Evolutionary conservation across 2,329 filamentous ascomycete genomes (phyloP).

Genomic region (Camillea tinctor): DNA sequence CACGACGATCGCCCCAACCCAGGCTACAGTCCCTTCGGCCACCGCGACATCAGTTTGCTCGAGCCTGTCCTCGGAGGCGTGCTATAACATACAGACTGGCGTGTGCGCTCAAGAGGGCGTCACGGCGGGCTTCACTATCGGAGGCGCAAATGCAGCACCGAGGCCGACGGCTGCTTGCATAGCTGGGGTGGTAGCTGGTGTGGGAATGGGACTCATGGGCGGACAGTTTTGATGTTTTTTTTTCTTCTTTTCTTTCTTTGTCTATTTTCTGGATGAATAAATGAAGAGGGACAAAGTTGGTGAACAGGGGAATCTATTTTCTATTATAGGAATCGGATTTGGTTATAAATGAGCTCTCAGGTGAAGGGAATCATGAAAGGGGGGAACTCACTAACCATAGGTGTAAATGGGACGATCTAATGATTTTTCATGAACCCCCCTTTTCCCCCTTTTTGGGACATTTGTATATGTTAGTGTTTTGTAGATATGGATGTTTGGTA

Average conservation of each 20-base stretch:
- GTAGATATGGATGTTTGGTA: conserved; percentile 8
- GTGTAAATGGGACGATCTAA: conserved; percentile 13
- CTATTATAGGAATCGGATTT: not conserved
- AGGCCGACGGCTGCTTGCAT: conserved; percentile 29
- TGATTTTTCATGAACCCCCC: conserved; percentile 11
- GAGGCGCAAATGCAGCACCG: conserved; percentile 26
- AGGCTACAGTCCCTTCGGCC: conserved; percentile 39
- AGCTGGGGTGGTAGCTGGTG: conserved; percentile 30
- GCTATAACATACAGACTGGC: conserved; percentile 42
- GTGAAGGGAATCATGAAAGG: not conserved
- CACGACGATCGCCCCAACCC: conserved; percentile 48
- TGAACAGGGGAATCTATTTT: not conserved
- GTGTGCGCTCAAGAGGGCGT: conserved; percentile 37
- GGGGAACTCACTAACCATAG: no score
- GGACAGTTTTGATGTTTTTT: conserved; percentile 19
- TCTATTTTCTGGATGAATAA: not conserved
- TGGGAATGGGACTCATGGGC: conserved; percentile 32
- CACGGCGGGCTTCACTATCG: conserved; percentile 27
- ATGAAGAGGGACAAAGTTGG: not conserved
- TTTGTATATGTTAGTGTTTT: conserved; percentile 11
- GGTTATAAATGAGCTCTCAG: not conserved
- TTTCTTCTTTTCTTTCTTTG: no score
- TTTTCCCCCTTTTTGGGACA: conserved; percentile 1
- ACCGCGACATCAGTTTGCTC: conserved; percentile 55
- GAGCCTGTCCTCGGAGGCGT: conserved; percentile 53